phyloP scores from a whole-genome alignment of 306 rosid species.

The Vicia villosa region DNA sequence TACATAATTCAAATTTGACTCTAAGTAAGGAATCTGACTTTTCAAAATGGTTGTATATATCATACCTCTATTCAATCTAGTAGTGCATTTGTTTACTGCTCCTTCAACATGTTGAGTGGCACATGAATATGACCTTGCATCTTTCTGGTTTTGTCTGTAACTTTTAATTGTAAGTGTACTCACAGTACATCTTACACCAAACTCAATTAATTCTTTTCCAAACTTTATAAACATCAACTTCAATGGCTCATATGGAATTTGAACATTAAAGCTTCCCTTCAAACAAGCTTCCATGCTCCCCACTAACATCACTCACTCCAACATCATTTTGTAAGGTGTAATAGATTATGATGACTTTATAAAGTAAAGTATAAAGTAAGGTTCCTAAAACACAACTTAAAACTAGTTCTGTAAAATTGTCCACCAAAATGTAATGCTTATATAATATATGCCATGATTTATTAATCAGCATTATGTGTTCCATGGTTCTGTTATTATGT shows the following conservation, averaged over 20 bases:
- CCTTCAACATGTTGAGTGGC: conserved; percentile 29
- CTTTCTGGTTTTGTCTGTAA: conserved; percentile 12
- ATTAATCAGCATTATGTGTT: conserved; percentile 21
- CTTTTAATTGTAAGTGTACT: conserved; percentile 7
- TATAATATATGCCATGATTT: conserved; percentile 19
- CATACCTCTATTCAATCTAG: background rate
- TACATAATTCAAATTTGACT: background rate
- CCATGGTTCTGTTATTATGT: conserved; percentile 30
- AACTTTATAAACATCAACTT: conserved; percentile 20
- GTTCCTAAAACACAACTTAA: conserved; percentile 15
- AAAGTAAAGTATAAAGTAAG: conserved; percentile 31
- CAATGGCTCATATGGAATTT: conserved; percentile 24
- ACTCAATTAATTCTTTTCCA: background rate
- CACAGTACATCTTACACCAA: background rate
- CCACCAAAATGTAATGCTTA: conserved; percentile 29
- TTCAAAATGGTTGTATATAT: conserved; percentile 19
- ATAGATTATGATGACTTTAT: conserved; percentile 32
- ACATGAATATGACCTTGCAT: conserved; percentile 44
- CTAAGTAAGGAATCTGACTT: background rate
- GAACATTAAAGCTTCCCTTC: conserved; percentile 27
- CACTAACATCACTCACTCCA: conserved; percentile 29
- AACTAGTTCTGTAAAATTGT: conserved; percentile 9
- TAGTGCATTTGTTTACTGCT: conserved; percentile 25
- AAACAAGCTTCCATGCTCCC: conserved; percentile 37
- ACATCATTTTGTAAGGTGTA: conserved; percentile 9